These are phyloP conservation scores for Biscutella laevigata DNA, from an alignment of 441 rosid species.

Conservation along the genomic window DNA sequence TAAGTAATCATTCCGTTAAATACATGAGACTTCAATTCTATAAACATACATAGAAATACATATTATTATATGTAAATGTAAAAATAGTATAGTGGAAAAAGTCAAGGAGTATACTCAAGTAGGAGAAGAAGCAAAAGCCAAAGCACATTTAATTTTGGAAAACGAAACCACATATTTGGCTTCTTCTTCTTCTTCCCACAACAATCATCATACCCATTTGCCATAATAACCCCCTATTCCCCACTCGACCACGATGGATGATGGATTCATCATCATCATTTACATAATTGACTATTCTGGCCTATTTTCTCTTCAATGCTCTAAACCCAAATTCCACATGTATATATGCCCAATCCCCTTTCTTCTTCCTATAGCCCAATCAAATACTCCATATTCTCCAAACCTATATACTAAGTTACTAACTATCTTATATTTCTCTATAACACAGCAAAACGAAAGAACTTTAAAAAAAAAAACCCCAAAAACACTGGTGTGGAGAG, in stretches of 20 bases:
- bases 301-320: constrained; percentile 15
- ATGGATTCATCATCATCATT: constrained; percentile 20
- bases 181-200: constrained; percentile 26
- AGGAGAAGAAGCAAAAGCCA: constrained; percentile 26
- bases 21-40: constrained; percentile 3
- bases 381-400: background rate
- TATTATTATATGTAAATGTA: background rate
- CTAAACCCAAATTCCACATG: constrained; percentile 22
- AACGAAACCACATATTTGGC: constrained; percentile 30
- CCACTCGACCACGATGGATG: constrained; percentile 24
- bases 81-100: constrained; percentile 13
- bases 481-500: too few species aligned
- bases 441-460: background rate
- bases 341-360: constrained; percentile 15
- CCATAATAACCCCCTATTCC: constrained; percentile 26
- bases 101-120: constrained; percentile 25
- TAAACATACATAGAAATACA: background rate
- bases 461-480: too few species aligned
- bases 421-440: background rate
- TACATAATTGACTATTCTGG: constrained; percentile 15
- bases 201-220: constrained; percentile 27
- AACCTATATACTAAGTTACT: background rate
- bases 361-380: constrained; percentile 15
- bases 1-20: constrained; percentile 27
- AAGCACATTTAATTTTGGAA: constrained; percentile 28